phyloP scores from a whole-genome alignment of 768 basidiomycete genomes.

The Dioszegia hungarica region DNA sequence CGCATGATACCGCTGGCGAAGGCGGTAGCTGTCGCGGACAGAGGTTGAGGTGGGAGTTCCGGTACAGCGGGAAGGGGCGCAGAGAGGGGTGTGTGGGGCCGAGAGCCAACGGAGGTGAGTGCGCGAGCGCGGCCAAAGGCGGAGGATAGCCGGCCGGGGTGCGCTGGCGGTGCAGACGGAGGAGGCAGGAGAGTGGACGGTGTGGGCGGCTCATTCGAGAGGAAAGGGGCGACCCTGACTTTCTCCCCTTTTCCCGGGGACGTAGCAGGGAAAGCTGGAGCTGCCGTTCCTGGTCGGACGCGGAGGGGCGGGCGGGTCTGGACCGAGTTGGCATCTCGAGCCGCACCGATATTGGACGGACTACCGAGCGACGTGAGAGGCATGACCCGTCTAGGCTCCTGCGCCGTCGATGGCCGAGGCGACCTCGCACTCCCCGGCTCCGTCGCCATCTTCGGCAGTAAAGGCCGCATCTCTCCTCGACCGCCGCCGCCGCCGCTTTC shows the following conservation, averaged over 20 bases:
- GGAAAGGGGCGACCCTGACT: not conserved
- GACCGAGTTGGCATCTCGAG: too few relatives aligned
- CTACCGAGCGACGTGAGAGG: not conserved
- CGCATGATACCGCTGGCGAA: not conserved
- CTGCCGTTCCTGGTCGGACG: not conserved
- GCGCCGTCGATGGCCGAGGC: not conserved
- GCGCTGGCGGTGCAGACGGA: not conserved
- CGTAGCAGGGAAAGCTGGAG: not conserved
- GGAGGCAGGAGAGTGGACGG: not conserved
- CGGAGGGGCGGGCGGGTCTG: too few relatives aligned
- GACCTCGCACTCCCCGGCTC: too few relatives aligned
- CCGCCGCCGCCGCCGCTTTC: not conserved
- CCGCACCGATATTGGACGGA: too few relatives aligned
- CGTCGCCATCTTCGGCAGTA: not conserved
- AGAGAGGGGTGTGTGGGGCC: not conserved
- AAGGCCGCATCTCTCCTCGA: not conserved
- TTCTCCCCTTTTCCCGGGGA: not conserved
- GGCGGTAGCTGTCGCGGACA: not conserved
- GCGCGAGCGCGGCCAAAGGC: not conserved
- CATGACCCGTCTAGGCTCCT: not conserved
- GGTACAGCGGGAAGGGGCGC: constrained; percentile 1
- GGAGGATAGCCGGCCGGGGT: not conserved
- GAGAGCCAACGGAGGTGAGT: not conserved
- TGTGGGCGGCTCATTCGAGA: not conserved
- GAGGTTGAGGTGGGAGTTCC: not conserved